Evolutionary conservation across 192 early-diverging fungal genomes (phyloP), one percentile per base, ranked within the genome.

Genomic region (Entomortierella lignicola): DNA sequence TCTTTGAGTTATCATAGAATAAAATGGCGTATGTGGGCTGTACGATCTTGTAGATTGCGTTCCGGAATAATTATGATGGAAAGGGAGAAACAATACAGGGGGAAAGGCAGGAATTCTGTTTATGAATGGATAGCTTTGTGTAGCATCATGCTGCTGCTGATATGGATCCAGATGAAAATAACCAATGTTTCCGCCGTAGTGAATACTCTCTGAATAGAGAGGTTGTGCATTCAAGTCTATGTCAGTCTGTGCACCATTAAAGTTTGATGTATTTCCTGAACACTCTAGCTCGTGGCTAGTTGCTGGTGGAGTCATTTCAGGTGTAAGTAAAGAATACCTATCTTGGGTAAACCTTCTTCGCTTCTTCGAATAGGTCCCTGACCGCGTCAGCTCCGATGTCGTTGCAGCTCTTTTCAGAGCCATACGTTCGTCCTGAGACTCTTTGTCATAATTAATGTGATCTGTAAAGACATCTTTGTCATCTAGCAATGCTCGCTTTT

Each of bases 271-370:
- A 8, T 12, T 21, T 18, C n/a, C n/a, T n/a, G n/a, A n/a, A n/a
- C n/a, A n/a, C n/a, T 41, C 37, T 31, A 32, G 0, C 21, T 64
- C 50, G 32, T 2, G 17, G 8, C 53, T 34, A 4, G 1, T 26
- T 3, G 44, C 15, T 15, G 52, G 23, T 0, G 53, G 63, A 29
- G 63, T 44, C 52, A 55, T 55, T 29, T 66, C 53, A 17, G 52
- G 63, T n/a, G 63, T 66, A 37, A 66, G 29, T 3, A 52, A 23
- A 8, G 48, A 53, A 23, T 41, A 34, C 32, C 10, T 27, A 20
- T 18, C 29, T 26, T 18, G 25, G 29, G 27, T 23, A 11, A 8
- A 23, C 18, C 42, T 66, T 41, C 5, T 56, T 20, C 11, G 17
- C 41, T 60, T 64, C 51, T 37, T 62, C 20, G 17, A 23, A 4